phyloP scores from a whole-genome alignment of 2,329 filamentous ascomycete genomes.

The Apiospora pterosperma region DNA sequence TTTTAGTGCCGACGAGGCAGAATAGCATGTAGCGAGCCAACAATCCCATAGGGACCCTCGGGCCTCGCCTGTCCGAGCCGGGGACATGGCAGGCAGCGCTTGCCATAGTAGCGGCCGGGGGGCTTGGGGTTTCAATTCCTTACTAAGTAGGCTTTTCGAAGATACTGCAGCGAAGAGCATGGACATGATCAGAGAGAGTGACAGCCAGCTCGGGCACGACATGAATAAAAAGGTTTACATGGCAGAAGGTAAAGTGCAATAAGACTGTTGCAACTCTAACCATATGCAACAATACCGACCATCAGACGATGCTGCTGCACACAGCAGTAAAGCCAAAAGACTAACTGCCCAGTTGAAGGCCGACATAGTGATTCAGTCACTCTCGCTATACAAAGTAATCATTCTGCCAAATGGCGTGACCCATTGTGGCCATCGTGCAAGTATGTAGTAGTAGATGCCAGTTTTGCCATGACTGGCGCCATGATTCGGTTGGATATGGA shows the following conservation, averaged over 20 bases:
- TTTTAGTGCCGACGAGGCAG: neutral
- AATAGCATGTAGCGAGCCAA: neutral
- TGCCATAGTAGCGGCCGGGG: neutral
- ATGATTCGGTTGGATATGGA: neutral
- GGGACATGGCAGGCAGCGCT: neutral
- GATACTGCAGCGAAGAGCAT: neutral
- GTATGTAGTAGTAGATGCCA: too few relatives aligned
- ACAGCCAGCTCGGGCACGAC: neutral
- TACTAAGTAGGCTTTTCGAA: neutral
- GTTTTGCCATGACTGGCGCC: neutral
- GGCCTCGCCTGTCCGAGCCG: neutral
- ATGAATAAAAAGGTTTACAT: neutral
- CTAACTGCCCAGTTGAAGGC: too few relatives aligned
- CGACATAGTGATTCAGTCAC: too few relatives aligned
- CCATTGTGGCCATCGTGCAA: neutral
- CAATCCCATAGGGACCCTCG: neutral
- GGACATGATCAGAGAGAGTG: neutral
- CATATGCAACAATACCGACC: neutral
- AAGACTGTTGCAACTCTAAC: neutral
- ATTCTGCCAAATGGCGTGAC: neutral
- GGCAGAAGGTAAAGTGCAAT: neutral
- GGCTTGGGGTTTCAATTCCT: neutral
- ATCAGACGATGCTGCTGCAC: neutral
- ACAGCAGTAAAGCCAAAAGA: neutral
- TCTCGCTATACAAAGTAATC: too few relatives aligned